Evolutionary conservation across 108 stramenopile genomes (phyloP).

Genomic region (Ochromonas danica): DNA sequence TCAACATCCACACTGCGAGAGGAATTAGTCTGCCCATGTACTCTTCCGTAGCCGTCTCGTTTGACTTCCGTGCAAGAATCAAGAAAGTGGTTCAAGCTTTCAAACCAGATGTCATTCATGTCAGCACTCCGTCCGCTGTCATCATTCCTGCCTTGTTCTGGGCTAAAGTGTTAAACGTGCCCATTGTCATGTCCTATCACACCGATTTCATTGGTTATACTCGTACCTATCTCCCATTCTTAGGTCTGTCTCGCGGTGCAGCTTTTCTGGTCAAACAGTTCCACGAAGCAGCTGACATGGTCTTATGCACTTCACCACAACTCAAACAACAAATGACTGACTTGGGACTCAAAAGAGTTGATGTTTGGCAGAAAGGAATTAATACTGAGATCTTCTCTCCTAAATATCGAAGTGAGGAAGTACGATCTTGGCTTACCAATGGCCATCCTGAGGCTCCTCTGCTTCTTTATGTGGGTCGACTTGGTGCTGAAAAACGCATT

Average conservation of each 20-base stretch:
- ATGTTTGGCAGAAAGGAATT: constrained; percentile 90
- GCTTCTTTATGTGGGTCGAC: constrained; percentile 81
- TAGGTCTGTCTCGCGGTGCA: constrained; percentile 69
- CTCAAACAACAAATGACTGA: constrained; percentile 72
- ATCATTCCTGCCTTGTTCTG: constrained; percentile 63
- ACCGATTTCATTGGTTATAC: constrained; percentile 89
- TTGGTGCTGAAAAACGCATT: constrained; percentile 73
- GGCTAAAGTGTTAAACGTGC: constrained; percentile 45
- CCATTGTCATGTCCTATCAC: constrained; percentile 79
- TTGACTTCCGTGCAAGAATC: constrained; percentile 54
- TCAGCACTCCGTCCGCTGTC: constrained; percentile 85
- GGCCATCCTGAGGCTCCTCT: constrained; percentile 77
- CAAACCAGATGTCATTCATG: constrained; percentile 89
- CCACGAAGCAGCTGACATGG: constrained; percentile 84
- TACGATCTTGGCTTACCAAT: constrained; percentile 73
- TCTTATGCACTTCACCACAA: constrained; percentile 85
- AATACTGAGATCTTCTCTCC: constrained; percentile 85
- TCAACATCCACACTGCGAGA: constrained; percentile 72
- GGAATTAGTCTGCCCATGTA: constrained; percentile 92
- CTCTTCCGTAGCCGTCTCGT: constrained; percentile 77
- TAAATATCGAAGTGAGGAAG: constrained; percentile 61
- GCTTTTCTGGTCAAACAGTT: constrained; percentile 71
- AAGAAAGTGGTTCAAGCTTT: constrained; percentile 67
- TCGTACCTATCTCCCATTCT: constrained; percentile 71
- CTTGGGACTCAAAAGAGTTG: constrained; percentile 82